Percentiles rank a stretch among this genome's conserved stretches.
These are phyloP conservation scores for Anthracocystis walkeri DNA, from an alignment of 1,284 basidiomycete species.

Conservation along the genomic window DNA sequence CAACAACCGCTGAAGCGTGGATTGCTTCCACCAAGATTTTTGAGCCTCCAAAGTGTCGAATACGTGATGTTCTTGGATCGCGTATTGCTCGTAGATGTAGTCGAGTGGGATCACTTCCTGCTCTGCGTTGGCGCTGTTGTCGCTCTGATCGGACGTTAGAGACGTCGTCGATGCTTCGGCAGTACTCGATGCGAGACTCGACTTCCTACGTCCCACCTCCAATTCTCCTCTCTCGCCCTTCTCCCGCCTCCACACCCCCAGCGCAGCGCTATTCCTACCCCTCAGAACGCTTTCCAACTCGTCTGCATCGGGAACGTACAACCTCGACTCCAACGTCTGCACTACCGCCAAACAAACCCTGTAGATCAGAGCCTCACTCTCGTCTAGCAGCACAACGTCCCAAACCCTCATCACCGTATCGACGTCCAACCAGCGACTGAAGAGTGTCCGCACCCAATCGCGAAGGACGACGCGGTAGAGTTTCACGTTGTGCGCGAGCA, in stretches of 20 bases:
- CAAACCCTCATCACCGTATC: slow-evolving; percentile 62
- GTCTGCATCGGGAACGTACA: slow-evolving; percentile 59
- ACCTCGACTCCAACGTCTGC: slow-evolving; percentile 55
- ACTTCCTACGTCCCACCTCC: slow-evolving; percentile 1
- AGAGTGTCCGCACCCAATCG: slow-evolving; percentile 57
- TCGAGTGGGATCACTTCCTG: slow-evolving; percentile 39
- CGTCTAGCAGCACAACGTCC: slow-evolving; percentile 64
- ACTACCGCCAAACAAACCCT: slow-evolving; percentile 60
- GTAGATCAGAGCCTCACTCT: slow-evolving; percentile 59
- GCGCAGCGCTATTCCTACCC: slow-evolving; percentile 57
- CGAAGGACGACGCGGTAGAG: slow-evolving; percentile 48
- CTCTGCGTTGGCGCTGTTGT: slow-evolving; percentile 1
- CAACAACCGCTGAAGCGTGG: slow-evolving; percentile 57
- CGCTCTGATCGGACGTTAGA: not conserved
- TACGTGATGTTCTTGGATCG: slow-evolving; percentile 53
- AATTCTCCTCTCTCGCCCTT: slow-evolving; percentile 30
- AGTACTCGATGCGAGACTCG: not conserved
- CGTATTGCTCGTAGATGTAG: slow-evolving; percentile 66
- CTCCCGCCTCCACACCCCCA: slow-evolving; percentile 59
- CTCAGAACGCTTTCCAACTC: slow-evolving; percentile 56
- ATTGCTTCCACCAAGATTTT: slow-evolving; percentile 63
- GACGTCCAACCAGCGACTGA: slow-evolving; percentile 57
- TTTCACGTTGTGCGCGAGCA: slow-evolving; percentile 53
- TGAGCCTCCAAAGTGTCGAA: slow-evolving; percentile 60
- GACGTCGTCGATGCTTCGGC: not conserved